These are phyloP conservation scores for Moesziomyces sp. DNA, from an alignment of 1,284 basidiomycete species.

Conservation along the genomic window DNA sequence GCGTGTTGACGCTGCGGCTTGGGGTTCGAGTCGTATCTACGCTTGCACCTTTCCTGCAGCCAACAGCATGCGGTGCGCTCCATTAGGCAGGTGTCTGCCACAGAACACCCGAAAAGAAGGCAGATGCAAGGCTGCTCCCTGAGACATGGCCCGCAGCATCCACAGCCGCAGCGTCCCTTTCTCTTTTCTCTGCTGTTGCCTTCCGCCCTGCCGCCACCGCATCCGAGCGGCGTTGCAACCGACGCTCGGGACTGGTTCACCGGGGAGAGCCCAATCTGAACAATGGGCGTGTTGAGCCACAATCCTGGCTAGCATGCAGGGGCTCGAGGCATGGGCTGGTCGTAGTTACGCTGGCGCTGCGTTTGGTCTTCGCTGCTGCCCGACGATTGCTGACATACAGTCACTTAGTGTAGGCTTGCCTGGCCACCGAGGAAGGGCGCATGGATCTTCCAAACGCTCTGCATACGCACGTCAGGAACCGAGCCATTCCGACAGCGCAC, in stretches of 20 bases:
- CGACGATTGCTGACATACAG: not conserved
- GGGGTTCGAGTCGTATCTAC: constrained; percentile 13
- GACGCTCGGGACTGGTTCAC: not conserved
- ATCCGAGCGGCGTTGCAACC: not conserved
- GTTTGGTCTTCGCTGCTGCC: not conserved
- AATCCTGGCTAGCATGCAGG: not conserved
- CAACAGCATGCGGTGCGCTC: constrained; percentile 2
- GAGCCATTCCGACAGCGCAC: not conserved
- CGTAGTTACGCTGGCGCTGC: not conserved
- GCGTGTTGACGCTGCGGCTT: not conserved
- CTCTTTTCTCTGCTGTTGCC: too few relatives aligned
- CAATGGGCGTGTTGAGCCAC: too few relatives aligned
- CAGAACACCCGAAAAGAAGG: not conserved
- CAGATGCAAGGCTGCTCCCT: not conserved
- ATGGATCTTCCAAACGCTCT: not conserved
- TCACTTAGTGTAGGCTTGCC: too few relatives aligned
- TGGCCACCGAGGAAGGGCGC: too few relatives aligned
- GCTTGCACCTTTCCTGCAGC: constrained; percentile 12
- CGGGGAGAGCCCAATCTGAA: too few relatives aligned
- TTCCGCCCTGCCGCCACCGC: not conserved
- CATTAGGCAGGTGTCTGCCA: constrained; percentile 11
- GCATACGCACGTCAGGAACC: not conserved
- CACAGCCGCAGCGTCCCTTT: too few relatives aligned
- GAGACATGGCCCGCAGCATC: not conserved
- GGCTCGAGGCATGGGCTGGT: too few relatives aligned